These are phyloP conservation scores for Fraxinus velutina DNA, from an alignment of 305 asterid genomes.

Conservation along the genomic window DNA sequence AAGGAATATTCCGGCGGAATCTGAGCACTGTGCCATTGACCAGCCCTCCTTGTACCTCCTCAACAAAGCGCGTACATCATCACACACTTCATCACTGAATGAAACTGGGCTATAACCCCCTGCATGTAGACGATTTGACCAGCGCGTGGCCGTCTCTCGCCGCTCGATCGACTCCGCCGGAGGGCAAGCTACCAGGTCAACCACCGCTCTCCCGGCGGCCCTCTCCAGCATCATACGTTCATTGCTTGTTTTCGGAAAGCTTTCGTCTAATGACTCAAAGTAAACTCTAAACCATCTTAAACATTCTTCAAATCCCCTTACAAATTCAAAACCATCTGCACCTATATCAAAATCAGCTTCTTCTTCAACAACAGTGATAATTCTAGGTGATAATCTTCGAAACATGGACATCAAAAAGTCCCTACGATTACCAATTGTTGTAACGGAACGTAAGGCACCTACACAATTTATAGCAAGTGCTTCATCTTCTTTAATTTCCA, in stretches of 20 bases:
- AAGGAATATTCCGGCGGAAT: conserved; percentile 90
- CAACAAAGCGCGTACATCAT: conserved; percentile 83
- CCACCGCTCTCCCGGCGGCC: conserved; percentile 77
- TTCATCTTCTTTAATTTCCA: conserved; percentile 66
- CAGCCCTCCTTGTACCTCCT: conserved; percentile 95
- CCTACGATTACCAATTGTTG: conserved; percentile 41
- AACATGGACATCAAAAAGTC: conserved; percentile 52
- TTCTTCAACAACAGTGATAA: conserved; percentile 75
- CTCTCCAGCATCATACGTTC: conserved; percentile 92
- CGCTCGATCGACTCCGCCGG: conserved; percentile 67
- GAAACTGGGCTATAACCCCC: conserved; percentile 49
- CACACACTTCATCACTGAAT: conserved; percentile 83
- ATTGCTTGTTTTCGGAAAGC: conserved; percentile 63
- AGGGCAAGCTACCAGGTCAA: conserved; percentile 79
- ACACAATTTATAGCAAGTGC: conserved; percentile 73
- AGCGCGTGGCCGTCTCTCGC: conserved; percentile 73
- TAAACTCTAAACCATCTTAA: conserved; percentile 94
- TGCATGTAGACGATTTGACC: conserved; percentile 70
- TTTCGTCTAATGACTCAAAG: conserved; percentile 79
- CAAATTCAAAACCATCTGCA: conserved; percentile 51
- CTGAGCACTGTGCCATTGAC: conserved; percentile 67
- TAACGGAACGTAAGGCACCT: conserved; percentile 64
- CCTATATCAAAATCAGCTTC: conserved; percentile 87
- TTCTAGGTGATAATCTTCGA: conserved; percentile 58
- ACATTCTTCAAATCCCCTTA: conserved; percentile 71